These are phyloP conservation scores for Cucurbitaria berberidis DNA, from an alignment of 2,329 filamentous ascomycete species.

Conservation along the genomic window DNA sequence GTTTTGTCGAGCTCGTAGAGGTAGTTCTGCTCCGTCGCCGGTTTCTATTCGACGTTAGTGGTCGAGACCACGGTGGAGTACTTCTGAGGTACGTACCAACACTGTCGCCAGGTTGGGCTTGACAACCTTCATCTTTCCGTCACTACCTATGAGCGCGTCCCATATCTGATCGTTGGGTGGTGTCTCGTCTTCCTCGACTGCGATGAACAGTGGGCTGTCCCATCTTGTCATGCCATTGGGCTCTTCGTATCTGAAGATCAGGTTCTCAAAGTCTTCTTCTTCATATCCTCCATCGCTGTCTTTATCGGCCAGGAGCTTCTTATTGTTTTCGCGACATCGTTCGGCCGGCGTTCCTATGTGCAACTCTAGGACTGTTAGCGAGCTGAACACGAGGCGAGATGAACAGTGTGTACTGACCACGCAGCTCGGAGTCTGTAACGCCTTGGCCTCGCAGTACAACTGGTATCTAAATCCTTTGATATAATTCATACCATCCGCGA, in stretches of 20 bases:
- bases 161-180: slow-evolving; percentile 74
- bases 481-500: slow-evolving; percentile 82
- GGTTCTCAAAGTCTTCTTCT: slow-evolving; percentile 74
- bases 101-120: slow-evolving; percentile 79
- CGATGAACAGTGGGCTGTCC: slow-evolving; percentile 82
- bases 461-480: slow-evolving; percentile 92
- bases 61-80: background rate
- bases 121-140: slow-evolving; percentile 70
- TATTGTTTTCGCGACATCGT: slow-evolving; percentile 66
- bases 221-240: slow-evolving; percentile 84
- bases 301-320: slow-evolving; percentile 55
- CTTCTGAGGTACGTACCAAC: slow-evolving; percentile 48
- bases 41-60: slow-evolving; percentile 54
- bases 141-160: slow-evolving; percentile 69
- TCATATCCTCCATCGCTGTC: slow-evolving; percentile 57
- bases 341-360: slow-evolving; percentile 64
- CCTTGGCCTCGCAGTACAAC: slow-evolving; percentile 83
- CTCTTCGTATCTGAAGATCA: slow-evolving; percentile 84
- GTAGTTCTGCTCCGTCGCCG: slow-evolving; percentile 69
- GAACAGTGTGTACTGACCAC: slow-evolving; percentile 59
- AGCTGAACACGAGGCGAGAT: background rate
- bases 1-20: slow-evolving; percentile 79
- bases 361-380: slow-evolving; percentile 54
- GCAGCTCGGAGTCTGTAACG: slow-evolving; percentile 75
- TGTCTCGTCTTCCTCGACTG: slow-evolving; percentile 75